Percentiles rank a stretch among this genome's conserved stretches.
phyloP scores from a whole-genome alignment of 768 basidiomycete species.

The Boletus edulis region DNA sequence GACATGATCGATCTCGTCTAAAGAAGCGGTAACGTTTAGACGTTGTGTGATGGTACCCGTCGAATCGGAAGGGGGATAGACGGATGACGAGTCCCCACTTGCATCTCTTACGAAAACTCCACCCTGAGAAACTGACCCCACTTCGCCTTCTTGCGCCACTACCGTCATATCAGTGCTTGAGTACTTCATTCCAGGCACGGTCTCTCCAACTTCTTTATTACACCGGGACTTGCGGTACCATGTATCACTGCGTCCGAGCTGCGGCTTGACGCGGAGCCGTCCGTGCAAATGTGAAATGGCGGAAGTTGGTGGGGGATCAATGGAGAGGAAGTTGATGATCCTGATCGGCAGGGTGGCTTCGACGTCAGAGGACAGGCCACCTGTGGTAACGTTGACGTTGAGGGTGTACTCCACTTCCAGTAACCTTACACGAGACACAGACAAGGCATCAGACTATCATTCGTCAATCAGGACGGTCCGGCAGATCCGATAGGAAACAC shows the following conservation, averaged over 20 bases:
- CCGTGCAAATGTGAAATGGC: slow-evolving; percentile 22
- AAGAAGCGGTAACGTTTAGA: slow-evolving; percentile 11
- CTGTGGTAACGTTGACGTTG: slow-evolving; percentile 59
- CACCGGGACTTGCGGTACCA: slow-evolving; percentile 31
- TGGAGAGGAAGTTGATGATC: slow-evolving; percentile 80
- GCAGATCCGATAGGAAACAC: neutral
- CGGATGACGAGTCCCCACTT: slow-evolving; percentile 22
- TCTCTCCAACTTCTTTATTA: slow-evolving; percentile 18
- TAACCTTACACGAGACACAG: slow-evolving; percentile 64
- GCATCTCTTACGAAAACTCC: slow-evolving; percentile 1
- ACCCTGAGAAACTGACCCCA: slow-evolving; percentile 8
- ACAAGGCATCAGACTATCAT: slow-evolving; percentile 62
- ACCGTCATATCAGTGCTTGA: slow-evolving; percentile 26
- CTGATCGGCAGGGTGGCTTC: slow-evolving; percentile 70
- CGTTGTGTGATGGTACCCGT: slow-evolving; percentile 20
- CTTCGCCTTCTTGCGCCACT: slow-evolving; percentile 20
- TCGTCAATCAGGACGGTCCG: slow-evolving; percentile 2
- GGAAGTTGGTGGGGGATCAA: slow-evolving; percentile 70
- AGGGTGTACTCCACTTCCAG: slow-evolving; percentile 77
- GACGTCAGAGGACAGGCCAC: slow-evolving; percentile 59
- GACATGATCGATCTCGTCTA: slow-evolving; percentile 30
- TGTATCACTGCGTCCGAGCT: slow-evolving; percentile 22
- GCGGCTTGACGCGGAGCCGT: slow-evolving; percentile 23
- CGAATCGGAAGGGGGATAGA: slow-evolving; percentile 29
- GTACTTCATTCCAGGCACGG: slow-evolving; percentile 35